phyloP scores from a whole-genome alignment of 371 early-diverging fungal genomes.

The Syncephalastrum racemosum region DNA sequence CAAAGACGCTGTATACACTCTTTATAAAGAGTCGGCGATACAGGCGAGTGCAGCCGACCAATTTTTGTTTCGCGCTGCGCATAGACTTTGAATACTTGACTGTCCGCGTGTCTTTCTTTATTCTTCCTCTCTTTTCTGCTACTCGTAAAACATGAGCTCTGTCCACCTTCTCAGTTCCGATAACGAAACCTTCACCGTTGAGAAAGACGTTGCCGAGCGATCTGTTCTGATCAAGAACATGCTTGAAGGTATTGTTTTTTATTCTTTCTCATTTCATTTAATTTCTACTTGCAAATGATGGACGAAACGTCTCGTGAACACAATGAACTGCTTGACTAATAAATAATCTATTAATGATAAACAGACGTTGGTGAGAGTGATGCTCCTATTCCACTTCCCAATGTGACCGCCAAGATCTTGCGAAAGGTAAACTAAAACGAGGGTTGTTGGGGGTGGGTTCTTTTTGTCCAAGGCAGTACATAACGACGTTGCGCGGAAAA shows the following conservation, averaged over 20 bases:
- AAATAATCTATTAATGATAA: conserved; percentile 1
- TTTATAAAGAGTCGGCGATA: no score
- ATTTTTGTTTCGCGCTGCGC: no score
- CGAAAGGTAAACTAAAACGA: conserved; percentile 52
- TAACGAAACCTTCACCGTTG: conserved; percentile 73
- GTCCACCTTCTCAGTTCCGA: conserved; percentile 63
- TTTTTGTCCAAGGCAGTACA: background rate
- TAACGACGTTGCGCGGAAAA: conserved; percentile 1
- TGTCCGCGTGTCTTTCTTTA: conserved; percentile 2
- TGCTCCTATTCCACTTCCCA: conserved; percentile 76
- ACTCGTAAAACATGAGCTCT: conserved; percentile 21
- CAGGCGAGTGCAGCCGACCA: no score
- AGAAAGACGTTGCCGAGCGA: conserved; percentile 83
- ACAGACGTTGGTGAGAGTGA: conserved; percentile 77
- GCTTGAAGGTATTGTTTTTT: conserved; percentile 72
- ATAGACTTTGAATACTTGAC: no score
- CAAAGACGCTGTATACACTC: no score
- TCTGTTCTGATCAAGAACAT: conserved; percentile 92
- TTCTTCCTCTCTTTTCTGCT: conserved; percentile 6
- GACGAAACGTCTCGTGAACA: background rate
- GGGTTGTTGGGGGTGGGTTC: no score
- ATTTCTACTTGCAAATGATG: background rate
- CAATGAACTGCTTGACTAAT: background rate
- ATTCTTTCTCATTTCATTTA: background rate
- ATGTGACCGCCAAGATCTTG: conserved; percentile 70